Base-by-base conservation (phyloP, 78 protist genomes). In the Dictyostelium purpureum region DNA sequence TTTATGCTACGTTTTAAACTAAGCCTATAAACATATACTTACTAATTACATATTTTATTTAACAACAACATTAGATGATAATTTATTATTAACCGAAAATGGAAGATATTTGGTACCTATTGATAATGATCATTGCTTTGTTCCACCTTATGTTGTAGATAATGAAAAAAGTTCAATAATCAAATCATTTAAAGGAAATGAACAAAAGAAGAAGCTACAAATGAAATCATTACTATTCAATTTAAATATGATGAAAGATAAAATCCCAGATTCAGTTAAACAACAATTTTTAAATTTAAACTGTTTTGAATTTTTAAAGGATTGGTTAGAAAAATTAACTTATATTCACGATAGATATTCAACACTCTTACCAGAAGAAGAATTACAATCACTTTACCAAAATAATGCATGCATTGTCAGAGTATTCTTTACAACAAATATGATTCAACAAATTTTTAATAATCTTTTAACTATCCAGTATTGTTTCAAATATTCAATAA, bases 271-370 rank as follows among this genome's bases (percentile, higher is more conserved):
- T 28, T 63, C 71, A 63, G 42, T 63, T 28, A 18, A 31, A 31
- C 40, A 33, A 31, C 35, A 28, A 12, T 31, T 63, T 12, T 33
- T 63, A 14, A 24, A 16, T 16, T 31, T 63, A 33, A 42, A 63
- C 18, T 63, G 71, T 63, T 63, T 63, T 33, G 71, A 63, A 63
- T 63, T 63, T 19, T 24, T 63, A 16, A 63, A 2, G 18, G 71
- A 63, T 33, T 63, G 71, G 71, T 3, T 28, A 14, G 71, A 63
- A 19, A 63, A 63, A 4, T 63, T 63, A 63, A 63, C 33, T 21
- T 63, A 63, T 63, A 42, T 63, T 63, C 71, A 63, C 33, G 71
- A 63, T 63, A 63, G 71, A 63, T 63, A 63, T 33, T 63, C 71
- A 63, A 63, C 71, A 12, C 38, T 63, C 1, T 33, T 63, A 63